Base-by-base conservation (phyloP, 176 grass and related monocot genomes). In the Chloris gayana region DNA sequence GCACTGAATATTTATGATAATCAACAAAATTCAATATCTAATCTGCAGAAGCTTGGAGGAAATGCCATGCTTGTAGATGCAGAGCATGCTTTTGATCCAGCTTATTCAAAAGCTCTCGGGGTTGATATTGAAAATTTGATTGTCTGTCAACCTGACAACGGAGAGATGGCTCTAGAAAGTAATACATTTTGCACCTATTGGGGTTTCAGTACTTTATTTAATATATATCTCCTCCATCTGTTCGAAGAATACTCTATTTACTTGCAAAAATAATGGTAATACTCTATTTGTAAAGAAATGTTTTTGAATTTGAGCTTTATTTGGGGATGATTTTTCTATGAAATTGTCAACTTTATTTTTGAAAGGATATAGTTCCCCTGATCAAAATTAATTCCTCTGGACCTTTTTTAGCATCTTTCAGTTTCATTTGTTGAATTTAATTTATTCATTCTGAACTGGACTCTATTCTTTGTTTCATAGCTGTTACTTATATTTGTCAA, bases 121-220 rank as follows among this genome's bases (percentile, higher is more conserved):
- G 96, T 99, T 41, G 96, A 99, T 86, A 95, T 99, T 62, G 96
- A 99, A 91, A 99, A 99, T 81, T 72, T 99, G 72, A 95, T 99
- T 84, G 96, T 99, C 47, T 99, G 92, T 76, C 96, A 99, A 67
- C 96, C 96, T 54, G 96, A 99, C 70, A 93, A 99, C 70, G 96
- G 96, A 74, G 96, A 99, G 67, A 99, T 99, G 92, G 92, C 92
- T 70, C 73, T 99, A 80, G 96, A 99, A 91, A 95, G 96, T 99
- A 98, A 93, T 72, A 54, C 13, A 33, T 32, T 87, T 72, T 83
- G 18, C 38, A 62, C 45, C 56, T 75, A 65, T 27, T 27, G 39
- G 25, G 62, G 19, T 50, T 24, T 89, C 9, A n/a, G 45, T 76
- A 3, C 14, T n/a, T 45, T 56, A 21, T 77, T 14, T 47, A 59